Evolutionary conservation across 345 rosid genomes (phyloP), one percentile per base, ranked within the genome.

Genomic region (Microthlaspi erraticum): DNA sequence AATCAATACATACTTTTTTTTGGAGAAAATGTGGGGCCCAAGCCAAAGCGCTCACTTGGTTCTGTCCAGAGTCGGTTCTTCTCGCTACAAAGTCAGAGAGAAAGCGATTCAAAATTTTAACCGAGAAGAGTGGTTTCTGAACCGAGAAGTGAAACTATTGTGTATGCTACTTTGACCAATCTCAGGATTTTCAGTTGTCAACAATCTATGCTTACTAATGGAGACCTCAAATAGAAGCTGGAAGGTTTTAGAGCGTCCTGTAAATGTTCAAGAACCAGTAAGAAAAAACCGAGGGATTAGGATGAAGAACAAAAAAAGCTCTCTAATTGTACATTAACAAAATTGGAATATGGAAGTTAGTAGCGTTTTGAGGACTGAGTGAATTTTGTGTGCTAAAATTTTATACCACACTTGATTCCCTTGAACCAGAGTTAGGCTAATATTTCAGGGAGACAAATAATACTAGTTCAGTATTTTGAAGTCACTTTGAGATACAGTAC

Each of bases 91-190:
- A n/a, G n/a, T n/a, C n/a, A n/a, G n/a, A n/a, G n/a, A n/a, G n/a
- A n/a, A n/a, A n/a, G n/a, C n/a, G n/a, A n/a, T n/a, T n/a, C n/a
- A n/a, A n/a, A n/a, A n/a, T n/a, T n/a, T n/a, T n/a, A n/a, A n/a
- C n/a, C n/a, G n/a, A n/a, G n/a, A n/a, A n/a, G n/a, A n/a, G n/a
- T n/a, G n/a, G n/a, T n/a, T n/a, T n/a, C n/a, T n/a, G n/a, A n/a
- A n/a, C n/a, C n/a, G n/a, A n/a, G n/a, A n/a, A n/a, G n/a, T n/a
- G n/a, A n/a, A n/a, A n/a, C 72, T 63, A 78, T 80, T 10, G 83
- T 77, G 17, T 80, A 85, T 78, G 95, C 92, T 51, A 63, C 84
- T 26, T 87, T 85, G 41, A 91, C 96, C 31, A 91, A 85, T 77
- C 74, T 91, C 56, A 87, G 75, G 80, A 59, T 79, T 5, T 84